These are phyloP conservation scores for Candida koratica DNA, from an alignment of 805 yeast genomes.

Conservation along the genomic window DNA sequence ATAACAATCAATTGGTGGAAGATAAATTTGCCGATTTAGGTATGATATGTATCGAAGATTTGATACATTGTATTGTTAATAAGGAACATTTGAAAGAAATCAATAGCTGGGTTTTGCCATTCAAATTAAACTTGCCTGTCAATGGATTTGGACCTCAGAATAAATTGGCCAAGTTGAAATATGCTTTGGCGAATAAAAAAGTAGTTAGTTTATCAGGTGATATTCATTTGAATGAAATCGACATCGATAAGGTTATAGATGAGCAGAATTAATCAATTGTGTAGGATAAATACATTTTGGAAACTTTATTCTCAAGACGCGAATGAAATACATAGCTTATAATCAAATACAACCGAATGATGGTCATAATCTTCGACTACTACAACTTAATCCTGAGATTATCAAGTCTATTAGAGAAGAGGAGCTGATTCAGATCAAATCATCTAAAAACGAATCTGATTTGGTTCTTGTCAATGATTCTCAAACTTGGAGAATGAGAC, in stretches of 20 bases:
- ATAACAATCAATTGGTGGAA: slow-evolving; percentile 73
- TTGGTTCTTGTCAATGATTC: slow-evolving; percentile 57
- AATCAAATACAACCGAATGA: slow-evolving; percentile 8
- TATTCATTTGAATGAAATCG: slow-evolving; percentile 65
- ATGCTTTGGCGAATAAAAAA: slow-evolving; percentile 48
- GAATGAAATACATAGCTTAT: slow-evolving; percentile 3
- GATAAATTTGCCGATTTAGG: slow-evolving; percentile 61
- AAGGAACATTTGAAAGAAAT: slow-evolving; percentile 63
- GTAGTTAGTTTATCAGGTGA: slow-evolving; percentile 56
- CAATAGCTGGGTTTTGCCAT: slow-evolving; percentile 63
- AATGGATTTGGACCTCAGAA: slow-evolving; percentile 73
- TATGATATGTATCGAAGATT: slow-evolving; percentile 74
- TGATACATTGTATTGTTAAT: slow-evolving; percentile 64
- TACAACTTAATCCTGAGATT: slow-evolving; percentile 52
- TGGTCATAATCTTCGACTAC: slow-evolving; percentile 38
- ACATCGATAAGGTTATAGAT: slow-evolving; percentile 64
- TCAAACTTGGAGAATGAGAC: slow-evolving; percentile 63
- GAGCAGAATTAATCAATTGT: slow-evolving; percentile 69
- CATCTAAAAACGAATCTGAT: slow-evolving; percentile 27
- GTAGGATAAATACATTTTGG: not conserved
- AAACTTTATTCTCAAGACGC: not conserved
- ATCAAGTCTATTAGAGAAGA: slow-evolving; percentile 30
- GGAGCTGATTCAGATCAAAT: slow-evolving; percentile 33
- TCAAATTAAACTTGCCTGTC: slow-evolving; percentile 63
- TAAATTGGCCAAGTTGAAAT: slow-evolving; percentile 60